phyloP scores from a whole-genome alignment of 208 protist species.

The Crithidia mellificae region DNA sequence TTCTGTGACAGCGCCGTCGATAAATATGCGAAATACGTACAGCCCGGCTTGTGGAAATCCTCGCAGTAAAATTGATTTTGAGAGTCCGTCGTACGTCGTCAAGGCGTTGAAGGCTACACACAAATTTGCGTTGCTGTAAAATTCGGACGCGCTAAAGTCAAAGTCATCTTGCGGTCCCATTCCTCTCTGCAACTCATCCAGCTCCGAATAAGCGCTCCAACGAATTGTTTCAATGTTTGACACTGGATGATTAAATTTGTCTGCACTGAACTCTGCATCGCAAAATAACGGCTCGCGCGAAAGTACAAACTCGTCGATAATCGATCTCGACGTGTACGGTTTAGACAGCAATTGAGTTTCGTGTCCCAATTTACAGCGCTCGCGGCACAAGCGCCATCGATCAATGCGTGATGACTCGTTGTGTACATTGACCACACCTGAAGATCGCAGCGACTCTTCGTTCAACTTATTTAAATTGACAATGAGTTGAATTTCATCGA shows the following conservation, averaged over 20 bases:
- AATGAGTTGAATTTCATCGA: slow-evolving; percentile 41
- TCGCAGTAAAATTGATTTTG: slow-evolving; percentile 10
- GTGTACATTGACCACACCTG: not conserved
- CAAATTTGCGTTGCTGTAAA: slow-evolving; percentile 51
- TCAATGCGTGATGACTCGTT: slow-evolving; percentile 11
- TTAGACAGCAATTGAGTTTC: not conserved
- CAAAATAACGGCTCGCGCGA: slow-evolving; percentile 17
- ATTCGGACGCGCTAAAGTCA: slow-evolving; percentile 24
- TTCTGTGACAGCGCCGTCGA: slow-evolving; percentile 27
- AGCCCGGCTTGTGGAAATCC: slow-evolving; percentile 11
- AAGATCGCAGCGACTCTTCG: slow-evolving; percentile 12
- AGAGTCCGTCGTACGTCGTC: slow-evolving; percentile 11
- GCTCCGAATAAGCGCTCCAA: slow-evolving; percentile 11
- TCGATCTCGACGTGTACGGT: not conserved
- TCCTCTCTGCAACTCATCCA: not conserved
- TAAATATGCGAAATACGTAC: slow-evolving; percentile 41
- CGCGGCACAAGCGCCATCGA: slow-evolving; percentile 22
- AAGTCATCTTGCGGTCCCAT: not conserved
- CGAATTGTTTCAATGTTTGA: slow-evolving; percentile 15
- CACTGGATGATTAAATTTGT: slow-evolving; percentile 19
- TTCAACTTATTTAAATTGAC: slow-evolving; percentile 51
- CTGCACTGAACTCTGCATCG: slow-evolving; percentile 12
- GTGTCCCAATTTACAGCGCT: not conserved
- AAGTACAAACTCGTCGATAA: slow-evolving; percentile 25
- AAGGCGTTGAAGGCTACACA: slow-evolving; percentile 62